These are phyloP conservation scores for Claviceps purpurea DNA, from an alignment of 2,329 filamentous ascomycete genomes.

Conservation along the genomic window DNA sequence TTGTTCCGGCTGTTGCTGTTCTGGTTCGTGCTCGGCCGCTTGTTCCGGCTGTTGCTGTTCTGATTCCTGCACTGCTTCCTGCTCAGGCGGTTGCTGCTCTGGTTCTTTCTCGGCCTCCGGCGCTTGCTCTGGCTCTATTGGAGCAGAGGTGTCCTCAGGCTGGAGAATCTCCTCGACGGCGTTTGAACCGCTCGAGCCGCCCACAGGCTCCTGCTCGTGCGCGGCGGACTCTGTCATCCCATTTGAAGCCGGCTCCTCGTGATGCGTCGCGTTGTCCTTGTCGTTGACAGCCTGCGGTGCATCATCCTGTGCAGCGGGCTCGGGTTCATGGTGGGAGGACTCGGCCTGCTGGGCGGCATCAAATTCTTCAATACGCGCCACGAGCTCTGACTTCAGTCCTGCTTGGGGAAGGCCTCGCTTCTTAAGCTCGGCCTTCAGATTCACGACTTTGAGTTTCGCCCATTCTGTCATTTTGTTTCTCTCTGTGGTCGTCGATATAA, in stretches of 20 bases:
- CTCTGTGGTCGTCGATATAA: not conserved
- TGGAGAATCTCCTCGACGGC: not conserved
- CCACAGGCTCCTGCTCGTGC: not conserved
- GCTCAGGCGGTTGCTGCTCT: not conserved
- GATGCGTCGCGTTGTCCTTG: not conserved
- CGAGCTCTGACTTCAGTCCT: slow-evolving; percentile 59
- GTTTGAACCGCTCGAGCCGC: not conserved
- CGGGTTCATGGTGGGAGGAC: not conserved
- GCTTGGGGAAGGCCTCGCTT: slow-evolving; percentile 53
- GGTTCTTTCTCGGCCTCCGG: not conserved
- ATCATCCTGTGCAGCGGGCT: not conserved
- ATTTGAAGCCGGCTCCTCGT: not conserved
- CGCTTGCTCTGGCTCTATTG: not conserved
- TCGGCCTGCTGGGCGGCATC: slow-evolving; percentile 5
- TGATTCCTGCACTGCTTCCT: not conserved
- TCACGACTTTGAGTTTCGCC: slow-evolving; percentile 54
- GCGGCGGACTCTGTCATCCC: not conserved
- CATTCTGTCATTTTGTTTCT: slow-evolving; percentile 33
- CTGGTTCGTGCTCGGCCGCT: not conserved
- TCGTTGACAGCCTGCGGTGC: not conserved
- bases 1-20: not conserved
- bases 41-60: not conserved
- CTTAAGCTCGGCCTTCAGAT: slow-evolving; percentile 64
- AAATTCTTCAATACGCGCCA: slow-evolving; percentile 44
- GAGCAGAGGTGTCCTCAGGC: not conserved